Conservation (phyloP, 331 rosid species). For the Cydonia oblonga region DNA sequence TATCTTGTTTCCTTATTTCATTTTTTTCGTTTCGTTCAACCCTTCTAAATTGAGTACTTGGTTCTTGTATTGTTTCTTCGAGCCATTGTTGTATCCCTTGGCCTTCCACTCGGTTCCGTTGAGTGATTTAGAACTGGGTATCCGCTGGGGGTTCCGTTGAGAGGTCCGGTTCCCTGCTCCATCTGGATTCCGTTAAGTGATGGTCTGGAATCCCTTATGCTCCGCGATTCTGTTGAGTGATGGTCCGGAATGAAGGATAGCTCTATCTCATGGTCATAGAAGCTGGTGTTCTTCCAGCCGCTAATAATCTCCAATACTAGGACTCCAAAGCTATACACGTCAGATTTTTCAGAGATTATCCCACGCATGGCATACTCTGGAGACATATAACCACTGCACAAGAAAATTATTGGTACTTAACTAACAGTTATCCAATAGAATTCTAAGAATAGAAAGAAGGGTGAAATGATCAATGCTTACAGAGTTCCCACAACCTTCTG, state of each 20-base stretch:
- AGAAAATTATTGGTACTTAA: not conserved
- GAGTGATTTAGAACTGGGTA: too few species aligned
- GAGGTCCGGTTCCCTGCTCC: too few species aligned
- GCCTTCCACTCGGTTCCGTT: too few species aligned
- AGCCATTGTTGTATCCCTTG: too few species aligned
- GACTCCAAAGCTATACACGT: conserved; percentile 30
- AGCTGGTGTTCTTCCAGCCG: conserved; percentile 22
- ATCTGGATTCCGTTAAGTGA: too few species aligned
- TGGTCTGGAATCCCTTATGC: too few species aligned
- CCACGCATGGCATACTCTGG: conserved; percentile 32
- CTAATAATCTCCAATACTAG: conserved; percentile 22
- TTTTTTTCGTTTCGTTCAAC: too few species aligned
- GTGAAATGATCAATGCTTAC: conserved; percentile 10
- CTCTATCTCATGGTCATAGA: conserved; percentile 1
- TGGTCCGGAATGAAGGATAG: not conserved
- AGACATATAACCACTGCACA: conserved; percentile 23
- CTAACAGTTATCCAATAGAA: not conserved
- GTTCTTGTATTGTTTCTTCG: too few species aligned
- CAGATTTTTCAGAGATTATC: conserved; percentile 26
- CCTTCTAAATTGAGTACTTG: too few species aligned
- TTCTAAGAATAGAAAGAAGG: not conserved
- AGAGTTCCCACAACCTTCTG: conserved; percentile 28
- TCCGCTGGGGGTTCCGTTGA: too few species aligned
- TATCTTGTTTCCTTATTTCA: too few species aligned
- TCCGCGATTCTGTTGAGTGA: too few species aligned